These are phyloP conservation scores for Phytopythium aichiense DNA, from an alignment of 352 stramenopile species.

Conservation along the genomic window DNA sequence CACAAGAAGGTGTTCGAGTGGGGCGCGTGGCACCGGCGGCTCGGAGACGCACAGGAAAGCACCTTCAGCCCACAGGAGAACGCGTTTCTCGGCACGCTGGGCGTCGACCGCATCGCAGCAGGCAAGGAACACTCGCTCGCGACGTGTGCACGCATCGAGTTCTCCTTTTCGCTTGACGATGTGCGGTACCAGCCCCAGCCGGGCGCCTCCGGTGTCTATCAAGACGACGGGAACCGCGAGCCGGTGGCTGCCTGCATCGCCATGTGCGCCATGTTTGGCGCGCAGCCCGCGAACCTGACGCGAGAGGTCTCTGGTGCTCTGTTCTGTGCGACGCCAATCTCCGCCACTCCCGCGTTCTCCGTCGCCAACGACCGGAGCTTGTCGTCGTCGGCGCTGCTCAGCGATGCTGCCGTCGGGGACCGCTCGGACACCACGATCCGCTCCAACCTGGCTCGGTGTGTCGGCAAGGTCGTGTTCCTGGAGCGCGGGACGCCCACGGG, in stretches of 20 bases:
- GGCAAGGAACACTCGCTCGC: constrained; percentile 67
- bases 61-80: constrained; percentile 49
- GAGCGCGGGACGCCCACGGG: constrained; percentile 54
- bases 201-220: constrained; percentile 3
- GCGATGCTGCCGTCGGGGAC: constrained; percentile 30
- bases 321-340: constrained; percentile 12
- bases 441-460: constrained; percentile 32
- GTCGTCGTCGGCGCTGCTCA: constrained; percentile 19
- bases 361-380: not conserved
- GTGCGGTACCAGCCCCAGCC: constrained; percentile 18
- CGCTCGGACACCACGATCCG: constrained; percentile 45
- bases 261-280: constrained; percentile 50
- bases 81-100: constrained; percentile 34
- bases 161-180: constrained; percentile 38
- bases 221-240: constrained; percentile 14
- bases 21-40: constrained; percentile 56
- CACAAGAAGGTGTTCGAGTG: constrained; percentile 58
- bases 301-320: constrained; percentile 35
- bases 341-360: not conserved
- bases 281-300: constrained; percentile 35
- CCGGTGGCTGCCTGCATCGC: constrained; percentile 24
- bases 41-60: constrained; percentile 43
- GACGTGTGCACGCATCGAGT: constrained; percentile 36
- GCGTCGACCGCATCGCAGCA: constrained; percentile 38
- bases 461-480: constrained; percentile 49